Base-by-base conservation (phyloP, 2,329 filamentous ascomycete species). In the Hymenoscyphus scutula region DNA sequence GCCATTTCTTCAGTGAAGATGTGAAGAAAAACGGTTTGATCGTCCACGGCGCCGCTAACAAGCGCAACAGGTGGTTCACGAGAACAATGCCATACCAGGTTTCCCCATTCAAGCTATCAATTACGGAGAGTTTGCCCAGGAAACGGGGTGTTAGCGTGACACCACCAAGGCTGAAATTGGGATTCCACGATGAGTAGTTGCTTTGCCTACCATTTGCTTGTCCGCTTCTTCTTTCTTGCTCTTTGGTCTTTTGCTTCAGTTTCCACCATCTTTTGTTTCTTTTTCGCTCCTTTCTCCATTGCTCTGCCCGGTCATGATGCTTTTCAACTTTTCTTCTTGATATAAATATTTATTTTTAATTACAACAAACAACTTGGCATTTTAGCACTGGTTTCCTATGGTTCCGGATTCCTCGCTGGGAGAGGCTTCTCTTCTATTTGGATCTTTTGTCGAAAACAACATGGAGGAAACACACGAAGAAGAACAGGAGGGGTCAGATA, bases 291-390 rank as follows among this genome's bases (percentile, higher is more conserved):
- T 37, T 56, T 51, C 25, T 19, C 32, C 53, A 34, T 61, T 65
- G 66, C 66, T 69, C 64, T 64, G 65, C 65, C 56, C 41, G 58
- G 67, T 62, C 63, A 69, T 69, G 66, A 71, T 65, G 66, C 64
- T 45, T 53, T 51, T 56, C 51, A 56, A 58, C 23, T 41, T 56
- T 56, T 58, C 30, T 59, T 45, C 7, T 48, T 48, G 41, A 48
- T 48, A 48, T 25, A 11, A n/a, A n/a, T 23, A 48, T 11, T 48
- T 48, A 23, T 25, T 48, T 48, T 48, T n/a, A 48, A 23, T 48
- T 23, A 48, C 41, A 48, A 48, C 15, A 48, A 48, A 7, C n/a
- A 11, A 48, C 2, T 25, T 48, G 5, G n/a, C 6, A 19, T 48
- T 4, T 48, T 48, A 19, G n/a, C 23, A 48, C 41, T 48, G n/a